phyloP scores from a whole-genome alignment of 345 rosid genomes.

The Populus tremula region DNA sequence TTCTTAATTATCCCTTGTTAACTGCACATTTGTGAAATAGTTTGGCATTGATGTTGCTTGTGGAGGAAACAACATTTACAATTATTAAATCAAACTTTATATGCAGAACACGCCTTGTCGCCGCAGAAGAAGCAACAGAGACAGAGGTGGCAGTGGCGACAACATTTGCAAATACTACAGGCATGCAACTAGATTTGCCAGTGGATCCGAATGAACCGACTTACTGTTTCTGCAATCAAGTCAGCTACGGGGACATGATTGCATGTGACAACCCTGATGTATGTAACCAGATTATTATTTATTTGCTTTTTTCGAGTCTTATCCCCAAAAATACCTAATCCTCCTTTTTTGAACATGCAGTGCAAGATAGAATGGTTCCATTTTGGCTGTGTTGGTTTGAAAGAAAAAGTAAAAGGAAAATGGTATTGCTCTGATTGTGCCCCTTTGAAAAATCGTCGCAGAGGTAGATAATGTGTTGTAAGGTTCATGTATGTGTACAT shows the following conservation, averaged over 20 bases:
- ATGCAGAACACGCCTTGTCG: slow-evolving; percentile 67
- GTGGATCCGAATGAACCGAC: slow-evolving; percentile 98
- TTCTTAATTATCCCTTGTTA: too few relatives aligned
- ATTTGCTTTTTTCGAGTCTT: too few relatives aligned
- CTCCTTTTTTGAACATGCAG: slow-evolving; percentile 34
- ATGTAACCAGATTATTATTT: slow-evolving; percentile 18
- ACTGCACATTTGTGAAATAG: neutral
- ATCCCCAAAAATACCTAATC: too few relatives aligned
- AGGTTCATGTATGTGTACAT: neutral
- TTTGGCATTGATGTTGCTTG: neutral
- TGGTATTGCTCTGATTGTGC: slow-evolving; percentile 90
- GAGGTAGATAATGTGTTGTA: slow-evolving; percentile 45
- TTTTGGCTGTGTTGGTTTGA: slow-evolving; percentile 87
- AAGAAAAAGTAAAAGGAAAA: slow-evolving; percentile 87
- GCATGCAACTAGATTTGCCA: slow-evolving; percentile 85
- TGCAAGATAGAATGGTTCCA: slow-evolving; percentile 99
- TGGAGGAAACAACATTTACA: neutral
- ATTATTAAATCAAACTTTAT: neutral
- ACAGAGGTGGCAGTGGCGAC: slow-evolving; percentile 40
- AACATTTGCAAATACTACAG: slow-evolving; percentile 54
- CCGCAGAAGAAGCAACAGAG: slow-evolving; percentile 39
- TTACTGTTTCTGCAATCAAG: slow-evolving; percentile 92
- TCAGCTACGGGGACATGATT: slow-evolving; percentile 94
- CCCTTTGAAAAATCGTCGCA: slow-evolving; percentile 59
- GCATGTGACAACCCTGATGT: slow-evolving; percentile 93